Evolutionary conservation across 257 asterid genomes (phyloP), one percentile per base, ranked within the genome.

Genomic region (Linaria vulgaris): DNA sequence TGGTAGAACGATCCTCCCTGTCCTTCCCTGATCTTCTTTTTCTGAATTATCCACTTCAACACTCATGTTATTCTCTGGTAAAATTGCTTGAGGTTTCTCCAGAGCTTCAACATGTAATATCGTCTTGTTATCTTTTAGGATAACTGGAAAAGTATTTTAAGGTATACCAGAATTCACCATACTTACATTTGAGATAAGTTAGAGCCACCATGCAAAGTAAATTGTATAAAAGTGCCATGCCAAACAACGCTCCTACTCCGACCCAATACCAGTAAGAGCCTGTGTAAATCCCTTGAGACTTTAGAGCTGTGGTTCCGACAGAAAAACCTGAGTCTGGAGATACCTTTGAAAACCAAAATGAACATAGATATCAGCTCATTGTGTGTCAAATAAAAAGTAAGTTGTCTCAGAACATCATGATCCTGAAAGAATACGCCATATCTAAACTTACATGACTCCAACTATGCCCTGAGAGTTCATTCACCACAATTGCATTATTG

Each of bases 131-230:
- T 53, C 12, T 70, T n/a, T 2, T 61, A 14, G 23, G 41, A 4
- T 44, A 2, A n/a, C n/a, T n/a, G n/a, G n/a, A n/a, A n/a, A 44
- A 44, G 49, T 44, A 44, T 14, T 8, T 44, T n/a, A 0, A n/a
- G 15, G 49, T 12, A 44, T n/a, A n/a, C 13, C 5, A 44, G 15
- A 38, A 20, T 19, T 38, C 16, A 58, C 16, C 44, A 62, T 15
- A 74, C 96, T 86, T 73, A 88, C 96, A 85, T 8, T 78, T 67
- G 19, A 82, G 74, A 25, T 61, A 72, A 27, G 83, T 57, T 23
- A 82, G 85, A 62, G 82, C 80, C 20, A 75, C 24, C 46, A 66
- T 56, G 66, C 38, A 56, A 17, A 66, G 13, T 13, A 67, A 6
- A 74, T 79, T 74, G 71, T 68, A 69, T 9, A 79, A n/a, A 22